Percentiles rank a stretch among this genome's conserved stretches.
Evolutionary conservation across 140 eudicot species (phyloP).

Genomic region (Flaveria floridana): DNA sequence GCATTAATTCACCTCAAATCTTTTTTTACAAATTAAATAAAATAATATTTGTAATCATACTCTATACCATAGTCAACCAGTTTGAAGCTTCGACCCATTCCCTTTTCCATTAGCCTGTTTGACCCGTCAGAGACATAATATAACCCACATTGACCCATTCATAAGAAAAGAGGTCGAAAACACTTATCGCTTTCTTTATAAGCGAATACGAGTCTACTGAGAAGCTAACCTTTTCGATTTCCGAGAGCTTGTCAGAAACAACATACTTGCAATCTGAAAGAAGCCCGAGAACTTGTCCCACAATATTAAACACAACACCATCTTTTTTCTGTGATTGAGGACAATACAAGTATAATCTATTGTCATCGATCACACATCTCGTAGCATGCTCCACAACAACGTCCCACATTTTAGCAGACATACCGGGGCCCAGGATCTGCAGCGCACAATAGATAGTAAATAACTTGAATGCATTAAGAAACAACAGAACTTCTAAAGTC

Average conservation of each 20-base stretch:
- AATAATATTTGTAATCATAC: not conserved
- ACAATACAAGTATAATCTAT: slow-evolving; percentile 34
- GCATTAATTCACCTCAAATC: not conserved
- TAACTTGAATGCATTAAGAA: not conserved
- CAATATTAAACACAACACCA: slow-evolving; percentile 48
- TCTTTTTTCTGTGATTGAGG: slow-evolving; percentile 25
- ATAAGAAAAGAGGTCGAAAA: not conserved
- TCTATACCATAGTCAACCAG: not conserved
- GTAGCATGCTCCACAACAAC: slow-evolving; percentile 50
- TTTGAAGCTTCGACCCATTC: not conserved
- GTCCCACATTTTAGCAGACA: slow-evolving; percentile 42
- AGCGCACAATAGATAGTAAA: not conserved
- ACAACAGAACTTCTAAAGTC: not conserved
- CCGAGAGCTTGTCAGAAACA: slow-evolving; percentile 37
- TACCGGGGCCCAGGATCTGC: slow-evolving; percentile 31
- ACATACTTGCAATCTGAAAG: slow-evolving; percentile 37
- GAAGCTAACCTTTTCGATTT: slow-evolving; percentile 48
- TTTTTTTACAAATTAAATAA: not conserved
- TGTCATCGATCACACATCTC: slow-evolving; percentile 41
- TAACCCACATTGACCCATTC: not conserved
- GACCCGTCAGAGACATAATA: not conserved
- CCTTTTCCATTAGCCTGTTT: not conserved
- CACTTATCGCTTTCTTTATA: not conserved
- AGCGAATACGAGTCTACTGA: not conserved
- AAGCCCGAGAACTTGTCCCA: slow-evolving; percentile 47